Base-by-base conservation (phyloP, 2,329 filamentous ascomycete species). In the Penicillium sp. region DNA sequence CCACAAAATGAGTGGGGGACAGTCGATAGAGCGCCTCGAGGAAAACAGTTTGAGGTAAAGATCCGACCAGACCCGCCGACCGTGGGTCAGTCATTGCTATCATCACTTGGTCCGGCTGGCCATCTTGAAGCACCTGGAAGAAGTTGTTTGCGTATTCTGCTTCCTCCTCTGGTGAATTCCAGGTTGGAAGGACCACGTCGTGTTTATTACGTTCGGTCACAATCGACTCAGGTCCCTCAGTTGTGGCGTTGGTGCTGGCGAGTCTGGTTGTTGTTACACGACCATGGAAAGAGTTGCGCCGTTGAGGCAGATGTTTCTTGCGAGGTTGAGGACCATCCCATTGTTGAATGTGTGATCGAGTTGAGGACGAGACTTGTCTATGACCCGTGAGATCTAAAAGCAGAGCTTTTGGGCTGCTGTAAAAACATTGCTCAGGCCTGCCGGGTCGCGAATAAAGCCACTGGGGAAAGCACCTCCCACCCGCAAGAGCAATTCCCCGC, bases 11-110 rank as follows among this genome's bases (percentile, higher is more conserved):
- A 20, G 65, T 58, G 0, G 85, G 84, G 47, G 86, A 81, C 7
- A 89, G 65, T 4, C 75, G 72, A 27, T 76, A 75, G 24, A 90
- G 63, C 8, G 86, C 76, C 52, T 85, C 81, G 1, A 81, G 79
- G 58, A 89, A 82, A 0, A 76, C 76, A 1, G 75, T 70, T 1
- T 73, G 64, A 0, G 83, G 74, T 18, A 89, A 62, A 4, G 55
- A 58, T 43, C 61, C 56, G 40, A 69, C 53, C 16, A 65, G 40
- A 9, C 53, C 42, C 14, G 52, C 52, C 50, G 62, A 68, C 35
- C 56, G 56, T 42, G 63, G 61, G 37, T 69, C 57, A 9, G 56
- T 53, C 47, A 74, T 50, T 6, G 62, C 63, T 32, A 63, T 49
- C 52, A 73, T 64, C 18, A 73, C 60, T 42, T 65, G 67, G 36